A percentile compares a stretch with the other conserved stretches of the same genome.
phyloP scores from a whole-genome alignment of 139 green algal genomes.

The Pleodorina starrii region DNA sequence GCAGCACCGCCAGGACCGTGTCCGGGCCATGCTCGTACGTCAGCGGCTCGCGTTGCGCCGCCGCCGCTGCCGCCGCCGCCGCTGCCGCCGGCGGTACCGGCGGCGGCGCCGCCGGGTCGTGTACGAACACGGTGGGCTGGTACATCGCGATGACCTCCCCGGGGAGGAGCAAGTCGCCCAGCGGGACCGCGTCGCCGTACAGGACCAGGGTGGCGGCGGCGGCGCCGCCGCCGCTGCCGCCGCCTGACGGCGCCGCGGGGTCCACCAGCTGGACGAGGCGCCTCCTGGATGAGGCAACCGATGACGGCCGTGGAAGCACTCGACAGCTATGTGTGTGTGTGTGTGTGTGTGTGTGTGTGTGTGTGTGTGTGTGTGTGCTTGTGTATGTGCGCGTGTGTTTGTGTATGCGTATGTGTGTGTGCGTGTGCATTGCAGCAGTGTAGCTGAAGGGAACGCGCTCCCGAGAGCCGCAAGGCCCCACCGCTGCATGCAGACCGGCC shows the following conservation, averaged over 20 bases:
- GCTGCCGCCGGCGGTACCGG: neutral
- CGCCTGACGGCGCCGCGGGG: neutral
- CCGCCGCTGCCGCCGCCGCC: neutral
- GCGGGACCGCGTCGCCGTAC: neutral
- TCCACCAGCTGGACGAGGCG: neutral
- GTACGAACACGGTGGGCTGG: neutral
- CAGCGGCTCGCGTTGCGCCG: neutral
- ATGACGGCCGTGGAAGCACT: no score
- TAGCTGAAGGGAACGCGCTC: no score
- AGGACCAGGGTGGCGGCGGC: neutral
- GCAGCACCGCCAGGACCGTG: constrained; percentile 11
- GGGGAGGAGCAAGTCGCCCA: constrained; percentile 33
- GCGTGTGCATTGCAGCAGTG: no score
- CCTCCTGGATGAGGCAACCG: neutral
- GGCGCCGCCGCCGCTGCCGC: neutral
- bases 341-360: no score
- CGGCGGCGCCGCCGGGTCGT: no score
- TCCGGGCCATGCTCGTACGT: constrained; percentile 2
- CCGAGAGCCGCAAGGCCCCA: no score
- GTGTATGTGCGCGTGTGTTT: no score
- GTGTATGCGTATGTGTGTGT: no score
- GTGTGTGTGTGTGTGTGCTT: no score
- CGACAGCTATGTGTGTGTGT: no score
- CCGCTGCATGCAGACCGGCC: no score
- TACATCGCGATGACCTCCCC: constrained; percentile 13